Base-by-base conservation (phyloP, 441 rosid genomes). In the Syzygium syzygioides region DNA sequence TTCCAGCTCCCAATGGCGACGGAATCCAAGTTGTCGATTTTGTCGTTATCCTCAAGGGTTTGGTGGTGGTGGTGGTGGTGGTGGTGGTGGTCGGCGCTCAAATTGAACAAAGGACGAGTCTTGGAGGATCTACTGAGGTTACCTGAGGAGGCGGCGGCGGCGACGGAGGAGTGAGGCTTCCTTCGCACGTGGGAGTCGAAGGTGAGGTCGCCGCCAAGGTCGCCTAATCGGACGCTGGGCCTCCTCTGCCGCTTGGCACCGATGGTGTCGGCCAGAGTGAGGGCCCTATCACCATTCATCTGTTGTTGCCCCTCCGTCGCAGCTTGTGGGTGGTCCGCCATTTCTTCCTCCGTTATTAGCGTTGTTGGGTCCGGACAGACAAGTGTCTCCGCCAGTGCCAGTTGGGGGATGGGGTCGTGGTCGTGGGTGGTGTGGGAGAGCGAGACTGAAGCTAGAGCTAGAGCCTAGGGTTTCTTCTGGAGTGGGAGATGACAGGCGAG, bases 181-280 rank as follows among this genome's bases (percentile, higher is more conserved):
- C 97, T 93, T 15, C 97, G 94, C 45, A 90, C 84, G 80, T 89
- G 95, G 85, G 91, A 88, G 23, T 94, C 96, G 53, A 90, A 91
- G 25, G 93, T 89, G 53, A 94, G 89, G 56, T 93, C 96, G 54
- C 97, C 98, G 85, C 99, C 99, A 88, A 96, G 96, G 28, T 97
- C 98, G 4, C 99, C 98, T 85, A 97, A 92, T 76, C 98, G 93
- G 53, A 97, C 98, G 91, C 97, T 96, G 14, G 99, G 98, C 88
- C 99, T 93, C 48, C 98, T 89, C 90, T 94, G 95, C 45, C 97
- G 94, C 90, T 97, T 97, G 83, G 83, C 83, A n/a, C 83, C 83
- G 83, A 76, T 23, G 83, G 83, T 76, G n/a, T 76, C 83, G 83
- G 83, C 83, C 83, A 76, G 25, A 45, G 83, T 14, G n/a, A 76